phyloP scores from a whole-genome alignment of 352 stramenopile genomes.

The Saprolegnia diclina region DNA sequence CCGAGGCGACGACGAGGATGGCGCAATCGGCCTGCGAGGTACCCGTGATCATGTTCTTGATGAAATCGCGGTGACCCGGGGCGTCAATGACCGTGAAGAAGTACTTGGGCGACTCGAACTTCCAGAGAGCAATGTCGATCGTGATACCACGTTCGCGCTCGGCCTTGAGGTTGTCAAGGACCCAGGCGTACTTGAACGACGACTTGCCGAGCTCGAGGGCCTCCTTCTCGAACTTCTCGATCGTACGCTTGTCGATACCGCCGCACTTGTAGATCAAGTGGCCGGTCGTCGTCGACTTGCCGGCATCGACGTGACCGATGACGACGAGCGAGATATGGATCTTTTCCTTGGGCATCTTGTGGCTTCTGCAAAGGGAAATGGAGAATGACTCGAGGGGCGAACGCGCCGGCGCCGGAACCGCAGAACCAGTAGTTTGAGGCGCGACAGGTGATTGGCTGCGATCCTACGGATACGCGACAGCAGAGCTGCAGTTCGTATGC shows the following conservation, averaged over 20 bases:
- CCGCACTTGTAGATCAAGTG: conserved; percentile 99
- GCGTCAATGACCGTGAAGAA: conserved; percentile 98
- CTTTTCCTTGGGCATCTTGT: conserved; percentile 68
- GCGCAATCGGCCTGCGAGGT: conserved; percentile 97
- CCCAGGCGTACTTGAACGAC: conserved; percentile 99
- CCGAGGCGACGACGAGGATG: conserved; percentile 92
- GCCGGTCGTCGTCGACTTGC: conserved; percentile 98
- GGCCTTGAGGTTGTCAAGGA: conserved; percentile 97
- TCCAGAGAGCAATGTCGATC: conserved; percentile 97
- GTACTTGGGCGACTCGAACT: conserved; percentile 96
- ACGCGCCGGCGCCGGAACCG: no score
- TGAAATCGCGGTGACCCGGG: conserved; percentile 97
- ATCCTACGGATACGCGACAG: no score
- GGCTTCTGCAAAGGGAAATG: not conserved
- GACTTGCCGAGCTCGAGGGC: conserved; percentile 94
- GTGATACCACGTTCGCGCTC: conserved; percentile 97
- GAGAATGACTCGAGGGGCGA: no score
- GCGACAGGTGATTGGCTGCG: no score
- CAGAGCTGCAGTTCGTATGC: no score
- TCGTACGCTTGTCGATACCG: conserved; percentile 97
- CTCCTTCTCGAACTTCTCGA: conserved; percentile 99
- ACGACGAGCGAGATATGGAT: conserved; percentile 90
- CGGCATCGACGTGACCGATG: conserved; percentile 95
- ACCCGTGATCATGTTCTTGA: conserved; percentile 99
- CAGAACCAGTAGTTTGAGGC: no score